Base-by-base conservation (phyloP, 352 stramenopile species). In the Globisporangium echinulatum region DNA sequence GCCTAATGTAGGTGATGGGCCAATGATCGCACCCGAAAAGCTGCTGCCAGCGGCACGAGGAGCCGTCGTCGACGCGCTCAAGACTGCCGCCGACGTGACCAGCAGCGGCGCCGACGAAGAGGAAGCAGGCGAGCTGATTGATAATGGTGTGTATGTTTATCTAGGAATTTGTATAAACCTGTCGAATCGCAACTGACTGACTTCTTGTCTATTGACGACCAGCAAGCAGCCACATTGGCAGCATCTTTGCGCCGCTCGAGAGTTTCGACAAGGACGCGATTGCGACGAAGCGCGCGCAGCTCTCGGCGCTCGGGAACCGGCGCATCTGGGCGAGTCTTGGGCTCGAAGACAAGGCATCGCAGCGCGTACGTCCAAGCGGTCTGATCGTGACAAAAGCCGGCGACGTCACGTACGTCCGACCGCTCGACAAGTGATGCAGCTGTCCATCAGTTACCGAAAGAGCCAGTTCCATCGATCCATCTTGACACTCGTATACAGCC, bases 241-340 rank as follows among this genome's bases (percentile, higher is more conserved):
- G 60, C 56, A 82, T 92, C 48, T 92, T 88, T 57, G 77, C 82
- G 14, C 85, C 83, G 48, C 62, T 94, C 15, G 81, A 89, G 43
- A 82, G 68, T 51, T 91, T 92, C 54, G 75, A 90, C 54, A 88
- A 88, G 56, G 82, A 94, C 40, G 77, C 82, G 7, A 78, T 94
- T 33, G 82, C 85, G n/a, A 79, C 79, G 14, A 94, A 94, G 54
- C 82, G 85, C 15, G 80, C 82, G 10, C 80, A 92, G 58, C 68
- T 94, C 7, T 68, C 79, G 39, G 80, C 79, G 38, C 66, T 92
- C 4, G 81, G 77, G 39, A 94, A 92, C 42, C 80, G 82, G 11
- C 78, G 85, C 17, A 92, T 94, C 46, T 94, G 85, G 85, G 79
- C 85, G 48, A 94, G 81, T 54, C 72, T 94, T 10, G 85, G 85